These are phyloP conservation scores for Castanospermum australe DNA, from an alignment of 306 rosid species.

Conservation along the genomic window DNA sequence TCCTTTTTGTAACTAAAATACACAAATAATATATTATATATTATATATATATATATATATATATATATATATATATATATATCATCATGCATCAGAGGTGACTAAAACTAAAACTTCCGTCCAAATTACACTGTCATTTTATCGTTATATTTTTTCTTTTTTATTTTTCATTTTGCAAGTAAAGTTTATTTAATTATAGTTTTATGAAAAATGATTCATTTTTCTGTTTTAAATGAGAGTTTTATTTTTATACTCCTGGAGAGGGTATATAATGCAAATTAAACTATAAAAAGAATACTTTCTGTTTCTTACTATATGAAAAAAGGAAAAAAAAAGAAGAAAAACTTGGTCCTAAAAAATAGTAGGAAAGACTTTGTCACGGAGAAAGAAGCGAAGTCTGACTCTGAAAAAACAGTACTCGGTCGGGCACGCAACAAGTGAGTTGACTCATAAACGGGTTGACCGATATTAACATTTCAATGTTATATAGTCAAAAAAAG, in stretches of 20 bases:
- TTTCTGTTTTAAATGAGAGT: background rate
- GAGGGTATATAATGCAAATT: no score
- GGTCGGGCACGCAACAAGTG: background rate
- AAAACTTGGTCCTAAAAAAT: background rate
- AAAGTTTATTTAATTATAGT: background rate
- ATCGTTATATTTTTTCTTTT: background rate
- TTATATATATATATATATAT: no score
- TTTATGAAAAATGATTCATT: background rate
- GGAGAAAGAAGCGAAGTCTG: background rate
- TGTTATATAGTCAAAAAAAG: background rate
- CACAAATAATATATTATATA: background rate
- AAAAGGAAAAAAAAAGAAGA: no score
- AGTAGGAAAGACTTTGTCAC: background rate
- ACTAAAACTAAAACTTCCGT: background rate
- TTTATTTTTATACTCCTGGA: no score
- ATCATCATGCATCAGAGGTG: background rate
- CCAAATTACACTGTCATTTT: background rate
- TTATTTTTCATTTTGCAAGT: background rate
- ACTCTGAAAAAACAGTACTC: background rate
- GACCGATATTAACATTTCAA: background rate
- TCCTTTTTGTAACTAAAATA: background rate
- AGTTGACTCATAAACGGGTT: background rate
- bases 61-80: no score
- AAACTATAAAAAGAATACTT: no score
- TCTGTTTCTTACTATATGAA: no score